These are phyloP conservation scores for Aspergillus alliaceus DNA, from an alignment of 2,329 filamentous ascomycete genomes.

Conservation along the genomic window DNA sequence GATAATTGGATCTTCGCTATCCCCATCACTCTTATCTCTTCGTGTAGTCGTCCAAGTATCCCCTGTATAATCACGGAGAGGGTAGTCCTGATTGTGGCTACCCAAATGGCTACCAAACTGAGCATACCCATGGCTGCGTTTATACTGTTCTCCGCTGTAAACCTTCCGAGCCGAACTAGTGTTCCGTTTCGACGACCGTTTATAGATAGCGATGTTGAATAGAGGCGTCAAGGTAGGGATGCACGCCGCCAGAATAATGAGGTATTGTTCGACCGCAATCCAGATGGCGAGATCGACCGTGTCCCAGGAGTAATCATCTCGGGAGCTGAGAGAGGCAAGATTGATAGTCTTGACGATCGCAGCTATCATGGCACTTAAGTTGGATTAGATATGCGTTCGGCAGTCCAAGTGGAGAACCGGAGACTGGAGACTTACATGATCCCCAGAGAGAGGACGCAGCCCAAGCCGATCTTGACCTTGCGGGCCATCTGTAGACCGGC, in stretches of 20 bases:
- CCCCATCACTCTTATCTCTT: neutral
- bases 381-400: neutral
- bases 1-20: slow-evolving; percentile 6
- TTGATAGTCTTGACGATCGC: slow-evolving; percentile 14
- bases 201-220: slow-evolving; percentile 7
- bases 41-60: neutral
- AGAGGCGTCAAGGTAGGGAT: slow-evolving; percentile 12
- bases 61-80: slow-evolving; percentile 6
- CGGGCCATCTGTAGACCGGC: slow-evolving; percentile 10
- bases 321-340: slow-evolving; percentile 2
- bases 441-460: slow-evolving; percentile 14
- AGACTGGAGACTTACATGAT: slow-evolving; percentile 5
- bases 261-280: slow-evolving; percentile 14
- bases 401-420: neutral
- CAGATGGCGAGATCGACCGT: slow-evolving; percentile 10
- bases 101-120: slow-evolving; percentile 6
- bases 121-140: neutral
- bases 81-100: slow-evolving; percentile 1
- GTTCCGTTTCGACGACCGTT: slow-evolving; percentile 1
- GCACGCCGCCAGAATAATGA: slow-evolving; percentile 14
- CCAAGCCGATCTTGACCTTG: slow-evolving; percentile 13
- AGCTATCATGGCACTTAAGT: slow-evolving; percentile 15
- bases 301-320: slow-evolving; percentile 9
- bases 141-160: neutral
- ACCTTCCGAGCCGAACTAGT: neutral